These are phyloP conservation scores for Penicillium atrosanguineum DNA, from an alignment of 495 filamentous ascomycete species.

Conservation along the genomic window DNA sequence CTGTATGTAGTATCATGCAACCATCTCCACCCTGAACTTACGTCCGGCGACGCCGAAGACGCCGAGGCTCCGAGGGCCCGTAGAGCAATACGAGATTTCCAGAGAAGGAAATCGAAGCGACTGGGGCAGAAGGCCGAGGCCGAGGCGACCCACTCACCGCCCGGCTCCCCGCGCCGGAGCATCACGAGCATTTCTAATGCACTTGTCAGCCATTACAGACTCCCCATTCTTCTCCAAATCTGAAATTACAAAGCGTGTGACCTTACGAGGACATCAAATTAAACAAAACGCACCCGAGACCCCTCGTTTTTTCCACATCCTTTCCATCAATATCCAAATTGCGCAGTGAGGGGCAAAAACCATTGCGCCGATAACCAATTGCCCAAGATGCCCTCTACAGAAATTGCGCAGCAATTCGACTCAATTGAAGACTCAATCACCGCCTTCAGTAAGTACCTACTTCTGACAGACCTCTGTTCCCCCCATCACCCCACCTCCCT, in stretches of 20 bases:
- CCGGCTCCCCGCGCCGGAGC: conserved; percentile 25
- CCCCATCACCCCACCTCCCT: neutral
- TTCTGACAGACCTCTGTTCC: neutral
- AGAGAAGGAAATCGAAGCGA: neutral
- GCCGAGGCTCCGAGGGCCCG: too few species aligned
- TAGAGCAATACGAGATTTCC: neutral
- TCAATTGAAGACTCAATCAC: conserved; percentile 79
- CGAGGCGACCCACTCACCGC: conserved; percentile 14
- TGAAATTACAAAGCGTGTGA: neutral
- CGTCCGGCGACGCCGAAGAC: too few species aligned
- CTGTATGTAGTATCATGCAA: too few species aligned
- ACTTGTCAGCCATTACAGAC: conserved; percentile 25
- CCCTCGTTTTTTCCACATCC: neutral
- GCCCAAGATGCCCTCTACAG: conserved; percentile 38
- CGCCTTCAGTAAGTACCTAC: conserved; percentile 71
- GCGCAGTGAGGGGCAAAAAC: conserved; percentile 26
- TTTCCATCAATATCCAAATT: neutral
- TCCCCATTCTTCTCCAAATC: conserved; percentile 9
- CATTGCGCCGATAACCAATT: conserved; percentile 1
- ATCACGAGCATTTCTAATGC: conserved; percentile 33
- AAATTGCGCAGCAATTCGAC: conserved; percentile 58
- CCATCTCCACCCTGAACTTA: too few species aligned
- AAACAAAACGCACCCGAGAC: neutral
- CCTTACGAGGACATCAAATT: neutral
- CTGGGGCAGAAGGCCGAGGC: conserved; percentile 1